A percentile compares a stretch with the other conserved stretches of the same genome.
Conservation (phyloP, 805 yeast species). For the Barnettozyma sucrosica region DNA sequence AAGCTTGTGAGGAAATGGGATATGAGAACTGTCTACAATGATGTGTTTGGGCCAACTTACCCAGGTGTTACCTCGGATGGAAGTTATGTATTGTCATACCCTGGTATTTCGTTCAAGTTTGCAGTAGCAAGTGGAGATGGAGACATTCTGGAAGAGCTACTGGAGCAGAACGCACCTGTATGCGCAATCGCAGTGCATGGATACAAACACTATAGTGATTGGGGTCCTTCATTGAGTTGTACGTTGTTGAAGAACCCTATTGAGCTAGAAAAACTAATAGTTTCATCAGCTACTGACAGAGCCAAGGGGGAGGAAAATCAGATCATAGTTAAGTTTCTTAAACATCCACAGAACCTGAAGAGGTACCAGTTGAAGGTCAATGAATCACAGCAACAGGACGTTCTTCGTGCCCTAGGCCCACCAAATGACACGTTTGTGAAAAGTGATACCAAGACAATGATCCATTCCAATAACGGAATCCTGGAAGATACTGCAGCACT, state of each 20-base stretch:
- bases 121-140: constrained; percentile 9
- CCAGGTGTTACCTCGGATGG: constrained; percentile 38
- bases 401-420: constrained; percentile 44
- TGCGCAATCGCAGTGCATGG: constrained; percentile 15
- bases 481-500: not conserved
- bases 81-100: constrained; percentile 39
- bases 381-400: constrained; percentile 42
- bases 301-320: not conserved
- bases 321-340: constrained; percentile 19
- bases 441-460: constrained; percentile 36
- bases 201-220: constrained; percentile 22
- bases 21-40: constrained; percentile 45
- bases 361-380: constrained; percentile 31
- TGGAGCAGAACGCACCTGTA: constrained; percentile 11
- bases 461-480: constrained; percentile 27
- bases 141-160: constrained; percentile 3
- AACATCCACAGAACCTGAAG: constrained; percentile 21
- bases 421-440: constrained; percentile 49
- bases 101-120: constrained; percentile 51
- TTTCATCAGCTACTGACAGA: constrained; percentile 1
- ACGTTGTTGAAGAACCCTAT: constrained; percentile 11
- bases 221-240: constrained; percentile 5
- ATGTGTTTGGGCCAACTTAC: constrained; percentile 56
- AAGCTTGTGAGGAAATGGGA: constrained; percentile 18
- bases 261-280: constrained; percentile 11